Base-by-base conservation (phyloP, 1,284 basidiomycete species). In the Pseudozyma tsukubaensis region DNA sequence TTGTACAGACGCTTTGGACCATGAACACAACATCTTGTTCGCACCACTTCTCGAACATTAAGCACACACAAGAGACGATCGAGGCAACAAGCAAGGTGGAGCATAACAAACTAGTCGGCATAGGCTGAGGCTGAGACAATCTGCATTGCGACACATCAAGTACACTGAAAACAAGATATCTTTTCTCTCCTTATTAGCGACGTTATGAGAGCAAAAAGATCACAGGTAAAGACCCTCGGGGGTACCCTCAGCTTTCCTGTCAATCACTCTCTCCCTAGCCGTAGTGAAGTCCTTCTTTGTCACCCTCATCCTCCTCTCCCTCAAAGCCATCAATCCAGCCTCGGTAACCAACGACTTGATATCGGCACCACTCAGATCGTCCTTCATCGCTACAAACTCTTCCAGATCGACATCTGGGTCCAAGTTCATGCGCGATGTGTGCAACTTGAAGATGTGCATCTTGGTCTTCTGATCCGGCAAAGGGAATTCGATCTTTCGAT, bases 291-390 rank as follows among this genome's bases (percentile, higher is more conserved):
- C 82, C 78, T 84, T 84, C 86, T 98, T 98, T 39, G 92, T 97
- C 13, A 99, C 96, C 72, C 94, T 88, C 96, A 99, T 99, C 60
- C 97, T 88, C 66, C 97, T 89, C 86, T 99, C 97, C 77, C 97
- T 89, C 72, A 99, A 87, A 5, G 97, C 97, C 53, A 98, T 88
- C 58, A 99, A 86, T 80, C 97, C 97, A 18, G 97, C 97, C 85
- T 99, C 97, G 4, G 97, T 87, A 45, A 74, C 62, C 37, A 72
- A 49, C 45, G 59, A 65, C 87, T 98, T 98, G 88, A 99, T 98
- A 83, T 99, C 97, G 6, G 96, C 96, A 61, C 96, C 96, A 11
- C 93, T 95, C 11, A 97, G 87, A 81, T 99, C 96, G 82, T 99
- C 97, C 86, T 99, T 99, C 63, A 92, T 91, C 86, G 92, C 93